These are phyloP conservation scores for Schizothecium vesticola DNA, from an alignment of 495 filamentous ascomycete genomes.

Conservation along the genomic window DNA sequence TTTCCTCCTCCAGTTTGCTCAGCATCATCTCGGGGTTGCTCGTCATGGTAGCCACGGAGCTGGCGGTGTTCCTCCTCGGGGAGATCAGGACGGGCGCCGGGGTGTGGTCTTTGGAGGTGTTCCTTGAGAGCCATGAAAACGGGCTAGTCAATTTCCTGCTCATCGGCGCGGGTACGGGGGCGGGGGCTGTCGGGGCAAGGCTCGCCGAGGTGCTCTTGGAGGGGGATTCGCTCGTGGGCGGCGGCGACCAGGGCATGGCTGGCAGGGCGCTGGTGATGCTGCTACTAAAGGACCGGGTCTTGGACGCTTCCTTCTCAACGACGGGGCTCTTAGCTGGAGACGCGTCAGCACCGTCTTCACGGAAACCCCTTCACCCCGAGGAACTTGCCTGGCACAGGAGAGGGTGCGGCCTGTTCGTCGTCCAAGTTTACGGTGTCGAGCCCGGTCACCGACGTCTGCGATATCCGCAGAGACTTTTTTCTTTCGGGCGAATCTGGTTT, in stretches of 20 bases:
- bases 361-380: constrained; percentile 9
- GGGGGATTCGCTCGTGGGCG: constrained; percentile 30
- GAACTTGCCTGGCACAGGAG: constrained; percentile 13
- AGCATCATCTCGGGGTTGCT: constrained; percentile 72
- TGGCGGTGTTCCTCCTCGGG: constrained; percentile 61
- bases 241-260: constrained; percentile 52
- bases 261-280: constrained; percentile 45
- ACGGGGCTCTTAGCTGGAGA: constrained; percentile 19
- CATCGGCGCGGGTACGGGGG: constrained; percentile 38
- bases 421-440: constrained; percentile 68
- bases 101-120: constrained; percentile 59
- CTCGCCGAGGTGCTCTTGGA: constrained; percentile 29
- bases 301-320: constrained; percentile 26
- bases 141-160: constrained; percentile 70
- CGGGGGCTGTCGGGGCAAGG: constrained; percentile 32
- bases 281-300: constrained; percentile 43
- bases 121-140: constrained; percentile 81
- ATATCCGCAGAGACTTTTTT: constrained; percentile 55
- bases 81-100: constrained; percentile 44
- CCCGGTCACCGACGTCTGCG: constrained; percentile 44
- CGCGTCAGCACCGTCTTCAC: constrained; percentile 12
- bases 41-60: constrained; percentile 65
- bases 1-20: constrained; percentile 62
- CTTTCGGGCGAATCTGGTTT: constrained; percentile 15
- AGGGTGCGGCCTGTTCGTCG: constrained; percentile 37